Conservation (phyloP, 164 flowering plant species). For the Berberis thunbergii region DNA sequence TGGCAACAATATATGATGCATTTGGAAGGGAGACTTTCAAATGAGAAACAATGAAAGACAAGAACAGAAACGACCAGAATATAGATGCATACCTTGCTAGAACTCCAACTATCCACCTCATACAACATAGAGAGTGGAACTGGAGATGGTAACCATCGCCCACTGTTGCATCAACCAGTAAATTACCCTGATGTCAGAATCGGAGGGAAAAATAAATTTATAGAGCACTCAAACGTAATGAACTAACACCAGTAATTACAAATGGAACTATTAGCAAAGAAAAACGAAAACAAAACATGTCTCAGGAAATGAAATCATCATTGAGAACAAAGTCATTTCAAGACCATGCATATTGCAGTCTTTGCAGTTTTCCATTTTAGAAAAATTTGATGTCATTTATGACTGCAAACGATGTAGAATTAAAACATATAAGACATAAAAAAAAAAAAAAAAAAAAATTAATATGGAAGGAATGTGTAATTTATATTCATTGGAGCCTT, state of each 20-base stretch:
- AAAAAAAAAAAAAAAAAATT: too few species aligned
- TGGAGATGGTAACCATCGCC: conserved; percentile 79
- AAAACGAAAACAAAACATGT: too few species aligned
- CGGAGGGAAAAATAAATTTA: conserved; percentile 38
- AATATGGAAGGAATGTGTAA: not conserved
- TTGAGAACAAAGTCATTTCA: too few species aligned
- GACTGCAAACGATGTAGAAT: too few species aligned
- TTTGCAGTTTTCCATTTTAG: too few species aligned
- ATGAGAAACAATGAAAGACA: not conserved
- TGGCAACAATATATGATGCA: not conserved
- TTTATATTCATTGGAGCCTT: not conserved
- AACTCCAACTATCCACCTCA: conserved; percentile 80
- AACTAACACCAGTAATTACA: too few species aligned
- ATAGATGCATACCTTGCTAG: conserved; percentile 66
- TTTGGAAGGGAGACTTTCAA: not conserved
- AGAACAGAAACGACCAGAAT: not conserved
- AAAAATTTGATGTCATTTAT: too few species aligned
- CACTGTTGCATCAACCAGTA: conserved; percentile 97
- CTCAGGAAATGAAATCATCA: too few species aligned
- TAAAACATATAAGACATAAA: too few species aligned
- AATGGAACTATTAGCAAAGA: too few species aligned
- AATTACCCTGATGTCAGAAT: conserved; percentile 91
- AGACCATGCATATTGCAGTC: too few species aligned
- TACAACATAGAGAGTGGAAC: conserved; percentile 52
- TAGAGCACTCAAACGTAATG: conserved; percentile 1